Conservation (phyloP, 2,329 filamentous ascomycete species). For the Phyllachora maydis region DNA sequence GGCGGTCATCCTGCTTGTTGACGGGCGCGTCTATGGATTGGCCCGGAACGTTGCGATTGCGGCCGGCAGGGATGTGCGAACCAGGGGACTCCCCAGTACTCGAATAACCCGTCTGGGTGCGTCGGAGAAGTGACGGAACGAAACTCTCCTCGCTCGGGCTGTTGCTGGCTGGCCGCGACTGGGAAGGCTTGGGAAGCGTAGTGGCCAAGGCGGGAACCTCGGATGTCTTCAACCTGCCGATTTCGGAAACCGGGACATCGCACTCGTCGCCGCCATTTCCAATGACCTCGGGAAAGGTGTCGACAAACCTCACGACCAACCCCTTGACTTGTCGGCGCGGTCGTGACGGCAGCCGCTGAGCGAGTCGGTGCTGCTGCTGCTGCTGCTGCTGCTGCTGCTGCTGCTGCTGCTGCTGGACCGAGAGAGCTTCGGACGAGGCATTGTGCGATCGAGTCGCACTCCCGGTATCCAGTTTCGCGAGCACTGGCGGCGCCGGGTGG, state of each 20-base stretch:
- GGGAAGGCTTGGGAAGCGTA: too few species aligned
- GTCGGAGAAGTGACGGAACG: conserved; percentile 28
- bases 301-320: conserved; percentile 49
- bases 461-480: conserved; percentile 31
- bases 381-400: conserved; percentile 14
- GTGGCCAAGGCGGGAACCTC: too few species aligned
- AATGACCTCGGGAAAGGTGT: conserved; percentile 58
- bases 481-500: conserved; percentile 27
- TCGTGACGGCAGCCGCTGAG: too few species aligned
- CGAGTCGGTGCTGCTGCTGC: conserved; percentile 8
- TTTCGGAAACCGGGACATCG: conserved; percentile 48
- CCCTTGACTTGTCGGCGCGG: conserved; percentile 19
- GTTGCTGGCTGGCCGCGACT: too few species aligned
- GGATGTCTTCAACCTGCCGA: too few species aligned
- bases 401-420: conserved; percentile 13
- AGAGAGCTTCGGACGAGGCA: conserved; percentile 15
- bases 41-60: conserved; percentile 8
- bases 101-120: conserved; percentile 35
- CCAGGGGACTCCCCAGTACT: conserved; percentile 9
- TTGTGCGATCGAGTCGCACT: conserved; percentile 33
- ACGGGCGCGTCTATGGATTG: conserved; percentile 14
- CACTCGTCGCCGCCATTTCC: conserved; percentile 84
- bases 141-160: conserved; percentile 22
- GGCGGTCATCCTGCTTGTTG: conserved; percentile 24
- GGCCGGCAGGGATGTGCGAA: conserved; percentile 12